Percentiles rank a stretch among this genome's conserved stretches.
These are phyloP conservation scores for Heliocybe sulcata DNA, from an alignment of 1,284 basidiomycete genomes.

Conservation along the genomic window DNA sequence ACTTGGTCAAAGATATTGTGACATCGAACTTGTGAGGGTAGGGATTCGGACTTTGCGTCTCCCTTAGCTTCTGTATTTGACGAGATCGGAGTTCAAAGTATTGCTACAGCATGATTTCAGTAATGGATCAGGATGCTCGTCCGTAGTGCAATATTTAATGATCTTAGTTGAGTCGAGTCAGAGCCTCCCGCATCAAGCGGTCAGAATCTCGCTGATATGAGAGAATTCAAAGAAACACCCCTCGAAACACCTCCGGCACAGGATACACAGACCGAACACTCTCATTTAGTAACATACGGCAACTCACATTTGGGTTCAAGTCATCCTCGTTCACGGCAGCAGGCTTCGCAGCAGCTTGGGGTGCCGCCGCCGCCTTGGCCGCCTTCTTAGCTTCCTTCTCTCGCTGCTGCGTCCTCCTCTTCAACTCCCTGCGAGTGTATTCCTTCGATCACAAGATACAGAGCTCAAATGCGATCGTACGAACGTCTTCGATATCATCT, in stretches of 20 bases:
- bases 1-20: slow-evolving; percentile 69
- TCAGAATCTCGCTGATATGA: too few relatives aligned
- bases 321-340: slow-evolving; percentile 58
- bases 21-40: slow-evolving; percentile 99
- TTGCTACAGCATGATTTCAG: slow-evolving; percentile 49
- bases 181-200: too few relatives aligned
- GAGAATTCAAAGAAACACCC: neutral
- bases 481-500: slow-evolving; percentile 92
- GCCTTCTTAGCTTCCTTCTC: slow-evolving; percentile 84
- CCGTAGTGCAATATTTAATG: too few relatives aligned
- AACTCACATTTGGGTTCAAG: slow-evolving; percentile 69
- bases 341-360: slow-evolving; percentile 34
- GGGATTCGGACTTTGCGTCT: slow-evolving; percentile 84
- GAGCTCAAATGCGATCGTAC: slow-evolving; percentile 22
- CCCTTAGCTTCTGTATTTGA: slow-evolving; percentile 82
- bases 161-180: too few relatives aligned
- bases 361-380: slow-evolving; percentile 56
- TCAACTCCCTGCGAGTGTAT: slow-evolving; percentile 67
- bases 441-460: slow-evolving; percentile 19
- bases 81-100: slow-evolving; percentile 93
- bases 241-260: neutral
- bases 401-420: slow-evolving; percentile 83
- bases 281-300: neutral
- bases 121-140: too few relatives aligned
- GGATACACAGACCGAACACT: neutral